Conservation (phyloP, 2,329 filamentous ascomycete species). For the Iodosphaeria phyllophila region DNA sequence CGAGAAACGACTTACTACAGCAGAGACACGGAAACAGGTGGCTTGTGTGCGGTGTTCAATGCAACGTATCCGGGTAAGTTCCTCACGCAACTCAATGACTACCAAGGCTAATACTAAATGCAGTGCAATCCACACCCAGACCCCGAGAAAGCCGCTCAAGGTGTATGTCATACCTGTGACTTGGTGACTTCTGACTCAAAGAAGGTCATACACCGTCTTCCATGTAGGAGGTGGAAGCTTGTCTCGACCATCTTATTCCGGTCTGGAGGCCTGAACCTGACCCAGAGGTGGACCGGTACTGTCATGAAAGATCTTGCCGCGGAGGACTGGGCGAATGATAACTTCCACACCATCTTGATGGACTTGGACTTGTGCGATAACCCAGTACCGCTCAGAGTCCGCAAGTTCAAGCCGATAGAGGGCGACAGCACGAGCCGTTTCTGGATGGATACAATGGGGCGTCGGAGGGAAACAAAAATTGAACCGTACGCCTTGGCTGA, state of each 20-base stretch:
- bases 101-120: not conserved
- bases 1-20: no score
- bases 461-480: constrained; percentile 12
- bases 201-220: constrained; percentile 25
- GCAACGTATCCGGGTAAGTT: constrained; percentile 22
- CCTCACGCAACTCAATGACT: not conserved
- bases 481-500: constrained; percentile 21
- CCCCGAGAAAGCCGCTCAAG: constrained; percentile 10
- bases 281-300: constrained; percentile 21
- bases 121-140: constrained; percentile 7
- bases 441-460: constrained; percentile 16
- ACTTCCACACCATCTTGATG: constrained; percentile 17
- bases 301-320: constrained; percentile 19
- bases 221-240: constrained; percentile 24
- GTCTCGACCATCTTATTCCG: constrained; percentile 21
- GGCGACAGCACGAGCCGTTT: constrained; percentile 20
- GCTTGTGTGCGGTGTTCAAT: constrained; percentile 26
- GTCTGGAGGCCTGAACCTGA: constrained; percentile 23
- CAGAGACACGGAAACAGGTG: constrained; percentile 16
- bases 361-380: constrained; percentile 16
- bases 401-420: constrained; percentile 17
- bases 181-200: constrained; percentile 19
- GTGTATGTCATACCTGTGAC: constrained; percentile 20
- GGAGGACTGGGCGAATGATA: constrained; percentile 12
- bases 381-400: constrained; percentile 20